Evolutionary conservation across 345 rosid genomes (phyloP).

Genomic region (Hypericum androsaemum): DNA sequence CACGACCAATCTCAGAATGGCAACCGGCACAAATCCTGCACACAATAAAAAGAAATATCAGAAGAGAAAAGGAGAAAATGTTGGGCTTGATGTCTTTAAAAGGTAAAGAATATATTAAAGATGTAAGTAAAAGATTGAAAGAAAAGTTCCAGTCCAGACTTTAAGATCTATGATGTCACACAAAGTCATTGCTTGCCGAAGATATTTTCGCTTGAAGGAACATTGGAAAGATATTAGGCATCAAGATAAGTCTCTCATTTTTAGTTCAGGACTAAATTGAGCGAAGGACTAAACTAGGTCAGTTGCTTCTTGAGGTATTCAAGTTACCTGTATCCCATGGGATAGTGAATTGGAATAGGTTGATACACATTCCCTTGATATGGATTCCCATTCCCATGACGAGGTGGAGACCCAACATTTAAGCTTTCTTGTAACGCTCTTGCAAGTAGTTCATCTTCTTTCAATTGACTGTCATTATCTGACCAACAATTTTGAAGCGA

Average conservation of each 20-base stretch:
- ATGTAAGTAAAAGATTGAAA: no score
- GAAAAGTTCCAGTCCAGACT: no score
- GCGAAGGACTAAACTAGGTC: not conserved
- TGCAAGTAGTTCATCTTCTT: conserved; percentile 92
- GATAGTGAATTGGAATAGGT: conserved; percentile 40
- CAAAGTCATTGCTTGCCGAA: no score
- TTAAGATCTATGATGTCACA: no score
- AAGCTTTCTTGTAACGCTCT: conserved; percentile 85
- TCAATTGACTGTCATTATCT: conserved; percentile 48
- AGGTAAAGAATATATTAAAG: no score
- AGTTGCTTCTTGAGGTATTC: conserved; percentile 1
- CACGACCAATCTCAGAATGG: conserved; percentile 25
- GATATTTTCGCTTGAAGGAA: no score
- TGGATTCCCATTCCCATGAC: conserved; percentile 11
- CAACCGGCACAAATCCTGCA: conserved; percentile 26
- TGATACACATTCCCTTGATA: conserved; percentile 29
- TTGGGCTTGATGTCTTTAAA: no score
- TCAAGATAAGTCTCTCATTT: no score
- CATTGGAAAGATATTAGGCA: no score
- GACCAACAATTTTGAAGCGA: conserved; percentile 18
- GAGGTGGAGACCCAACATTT: conserved; percentile 48
- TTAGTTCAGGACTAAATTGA: no score
- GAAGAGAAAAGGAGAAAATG: no score
- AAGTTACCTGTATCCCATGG: conserved; percentile 68
- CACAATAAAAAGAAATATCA: no score